Evolutionary conservation across 1,284 basidiomycete species (phyloP), one percentile per base, ranked within the genome.

Genomic region (Rhodotorula sp.): DNA sequence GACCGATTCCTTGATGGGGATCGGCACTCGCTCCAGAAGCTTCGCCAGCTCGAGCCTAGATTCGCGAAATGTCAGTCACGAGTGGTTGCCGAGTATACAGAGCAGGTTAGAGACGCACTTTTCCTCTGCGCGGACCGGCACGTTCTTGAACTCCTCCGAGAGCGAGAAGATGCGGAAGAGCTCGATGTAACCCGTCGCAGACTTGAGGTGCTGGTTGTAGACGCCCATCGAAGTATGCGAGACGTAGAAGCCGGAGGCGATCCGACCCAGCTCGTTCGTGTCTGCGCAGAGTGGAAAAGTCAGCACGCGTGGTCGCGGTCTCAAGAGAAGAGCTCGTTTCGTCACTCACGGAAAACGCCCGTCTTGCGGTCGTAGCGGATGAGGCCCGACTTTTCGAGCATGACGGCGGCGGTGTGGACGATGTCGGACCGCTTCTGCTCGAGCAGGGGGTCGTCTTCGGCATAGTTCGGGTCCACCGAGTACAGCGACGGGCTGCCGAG

Each of bases 161-260:
- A 98, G 85, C 0, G 95, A 94, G 80, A 99, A 99, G 14, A 99
- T 92, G 59, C 95, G 87, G 87, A 98, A 97, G 7, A 99, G 84
- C 81, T 99, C 97, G 77, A 99, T 85, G 62, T 87, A 88, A 39
- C 90, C 88, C 15, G 90, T 90, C 12, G 92, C 88, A 29, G 77
- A 75, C 69, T 91, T 87, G 75, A 99, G 84, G 82, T 98, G 93
- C 81, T 97, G 92, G 82, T 97, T 97, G 83, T 98, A 99, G 0
- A 91, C 91, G 76, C 91, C 87, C 97, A 99, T 99, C 69, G 93
- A 97, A 78, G 89, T 89, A 82, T 98, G 91, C 0, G 94, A 92
- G 75, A 99, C 91, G 80, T 99, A 99, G 83, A 94, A 99, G 81
- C 99, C 91, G 34, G 93, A 96, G 0, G 95, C 94, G 78, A 99